Base-by-base conservation (phyloP, 495 filamentous ascomycete genomes). In the Aspergillus taichungensis region DNA sequence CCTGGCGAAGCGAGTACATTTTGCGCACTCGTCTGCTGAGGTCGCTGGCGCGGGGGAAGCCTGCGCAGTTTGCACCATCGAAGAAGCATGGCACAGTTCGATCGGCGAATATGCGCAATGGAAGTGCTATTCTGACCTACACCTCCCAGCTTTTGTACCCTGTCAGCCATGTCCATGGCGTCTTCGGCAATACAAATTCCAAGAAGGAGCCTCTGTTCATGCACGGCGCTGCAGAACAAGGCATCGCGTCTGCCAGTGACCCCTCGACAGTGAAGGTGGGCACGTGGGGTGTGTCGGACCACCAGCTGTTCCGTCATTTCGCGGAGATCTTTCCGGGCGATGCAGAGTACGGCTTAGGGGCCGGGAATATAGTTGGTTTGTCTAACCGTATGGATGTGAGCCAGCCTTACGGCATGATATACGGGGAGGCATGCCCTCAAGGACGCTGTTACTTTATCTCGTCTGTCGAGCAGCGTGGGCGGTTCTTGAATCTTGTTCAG, bases 1-100 rank as follows among this genome's bases (percentile, higher is more conserved):
- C 89, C 1, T 96, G 90, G 90, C 78, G 88, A 29, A 94, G 86
- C 60, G 90, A 96, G 58, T 96, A 95, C 57, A 84, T 95, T 34
- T 61, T 92, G 28, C 75, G 90, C 18, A 96, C 88, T n/a, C 78
- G 84, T 36, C 71, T 95, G 46, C 71, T 96, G 34, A 77, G 87
- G 33, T 90, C 85, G 39, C 69, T 96, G 42, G 73, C 70, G 30
- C 77, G 87, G 42, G 90, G 88, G 66, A 94, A 83, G 63, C 82
- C 79, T 43, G 74, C 71, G 47, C 75, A 72, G 55, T 74, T 64
- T 60, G 75, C 71, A 53, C 75, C 69, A 42, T 66, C 55, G 50
- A 71, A 67, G 58, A 77, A 57, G 52, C 75, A 63, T 40, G 68
- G 64, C 37, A 60, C 65, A 34, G 67, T 72, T 18, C 70, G 72